phyloP scores from a whole-genome alignment of 768 basidiomycete genomes.

The Saitozyma podzolica region DNA sequence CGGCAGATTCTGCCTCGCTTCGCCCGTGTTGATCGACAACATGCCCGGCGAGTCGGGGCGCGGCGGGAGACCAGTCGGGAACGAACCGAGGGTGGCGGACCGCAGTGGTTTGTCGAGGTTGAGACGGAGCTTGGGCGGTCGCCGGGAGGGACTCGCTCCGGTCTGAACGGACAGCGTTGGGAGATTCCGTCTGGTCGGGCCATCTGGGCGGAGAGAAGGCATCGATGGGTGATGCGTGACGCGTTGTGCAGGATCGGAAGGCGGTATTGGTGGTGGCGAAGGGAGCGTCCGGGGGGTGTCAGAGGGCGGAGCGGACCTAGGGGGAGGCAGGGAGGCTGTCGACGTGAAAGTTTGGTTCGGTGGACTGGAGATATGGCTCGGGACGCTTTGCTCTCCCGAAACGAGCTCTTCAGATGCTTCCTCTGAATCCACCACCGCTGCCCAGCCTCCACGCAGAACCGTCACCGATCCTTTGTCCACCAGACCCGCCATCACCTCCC shows the following conservation, averaged over 20 bases:
- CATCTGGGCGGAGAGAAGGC: constrained; percentile 56
- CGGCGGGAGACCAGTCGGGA: constrained; percentile 7
- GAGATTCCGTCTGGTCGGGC: constrained; percentile 60
- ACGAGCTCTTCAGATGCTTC: background rate
- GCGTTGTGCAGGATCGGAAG: constrained; percentile 9
- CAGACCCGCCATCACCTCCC: constrained; percentile 19
- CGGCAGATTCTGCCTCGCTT: background rate
- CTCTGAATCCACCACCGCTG: constrained; percentile 9
- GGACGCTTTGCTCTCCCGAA: constrained; percentile 17
- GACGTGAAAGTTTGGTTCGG: background rate
- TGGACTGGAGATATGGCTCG: background rate
- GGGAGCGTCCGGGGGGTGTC: constrained; percentile 11
- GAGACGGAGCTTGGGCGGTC: constrained; percentile 36
- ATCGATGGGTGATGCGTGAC: constrained; percentile 40
- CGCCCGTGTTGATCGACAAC: constrained; percentile 7
- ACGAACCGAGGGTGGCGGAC: constrained; percentile 18
- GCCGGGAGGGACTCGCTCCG: constrained; percentile 9
- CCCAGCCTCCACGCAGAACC: constrained; percentile 42
- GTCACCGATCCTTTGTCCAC: constrained; percentile 15
- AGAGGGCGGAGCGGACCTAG: constrained; percentile 64
- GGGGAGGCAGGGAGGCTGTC: constrained; percentile 56
- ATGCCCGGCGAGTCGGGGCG: background rate
- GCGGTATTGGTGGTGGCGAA: constrained; percentile 30
- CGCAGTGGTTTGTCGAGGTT: constrained; percentile 32
- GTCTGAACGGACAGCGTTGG: constrained; percentile 33